phyloP scores from a whole-genome alignment of 2,329 filamentous ascomycete genomes.

The Penicillium polonicum region DNA sequence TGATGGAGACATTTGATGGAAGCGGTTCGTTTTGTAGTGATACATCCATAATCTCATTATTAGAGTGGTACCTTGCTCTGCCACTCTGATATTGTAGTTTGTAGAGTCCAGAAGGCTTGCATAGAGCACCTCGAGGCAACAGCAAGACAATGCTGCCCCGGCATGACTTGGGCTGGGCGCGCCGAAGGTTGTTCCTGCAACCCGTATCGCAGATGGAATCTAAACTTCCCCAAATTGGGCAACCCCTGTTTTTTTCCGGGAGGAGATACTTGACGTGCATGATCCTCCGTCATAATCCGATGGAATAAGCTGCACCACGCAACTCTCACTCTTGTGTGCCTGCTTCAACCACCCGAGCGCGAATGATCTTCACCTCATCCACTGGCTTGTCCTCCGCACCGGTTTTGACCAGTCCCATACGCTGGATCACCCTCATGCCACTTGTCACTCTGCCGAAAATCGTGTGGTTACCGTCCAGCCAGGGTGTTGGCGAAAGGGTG shows the following conservation, averaged over 20 bases:
- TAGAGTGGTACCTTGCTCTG: conserved; percentile 4
- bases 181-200: conserved; percentile 2
- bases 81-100: conserved; percentile 9
- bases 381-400: conserved; percentile 75
- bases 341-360: conserved; percentile 67
- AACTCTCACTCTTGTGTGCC: conserved; percentile 46
- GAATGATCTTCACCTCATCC: conserved; percentile 78
- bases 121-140: not conserved
- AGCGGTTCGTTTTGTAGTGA: conserved; percentile 76
- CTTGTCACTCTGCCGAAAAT: conserved; percentile 89
- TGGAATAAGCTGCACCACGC: not conserved
- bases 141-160: not conserved
- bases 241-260: not conserved
- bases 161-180: conserved; percentile 3
- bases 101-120: conserved; percentile 5
- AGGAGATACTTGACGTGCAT: not conserved
- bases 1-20: conserved; percentile 69
- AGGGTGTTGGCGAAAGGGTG: conserved; percentile 88
- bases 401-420: conserved; percentile 86
- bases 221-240: not conserved
- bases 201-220: conserved; percentile 1
- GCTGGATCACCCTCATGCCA: conserved; percentile 78
- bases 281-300: not conserved
- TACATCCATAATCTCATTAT: conserved; percentile 52
- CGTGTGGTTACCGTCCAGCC: conserved; percentile 95